Conservation (phyloP, 2,329 filamentous ascomycete species). For the Colletotrichum viniferum region DNA sequence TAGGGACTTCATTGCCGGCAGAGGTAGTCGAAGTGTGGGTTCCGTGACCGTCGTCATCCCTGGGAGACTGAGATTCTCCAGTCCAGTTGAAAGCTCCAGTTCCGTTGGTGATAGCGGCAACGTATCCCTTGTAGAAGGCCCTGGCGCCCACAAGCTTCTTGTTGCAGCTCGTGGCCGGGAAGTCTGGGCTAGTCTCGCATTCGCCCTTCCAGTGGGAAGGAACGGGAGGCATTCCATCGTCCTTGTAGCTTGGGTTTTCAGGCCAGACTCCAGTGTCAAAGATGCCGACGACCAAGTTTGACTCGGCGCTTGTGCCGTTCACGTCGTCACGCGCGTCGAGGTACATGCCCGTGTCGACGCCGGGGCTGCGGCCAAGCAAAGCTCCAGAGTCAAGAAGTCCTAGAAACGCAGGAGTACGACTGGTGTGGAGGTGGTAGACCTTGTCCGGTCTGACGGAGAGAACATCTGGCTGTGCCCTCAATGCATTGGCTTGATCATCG, state of each 20-base stretch:
- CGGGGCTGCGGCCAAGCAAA: neutral
- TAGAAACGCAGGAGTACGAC: constrained; percentile 5
- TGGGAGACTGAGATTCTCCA: neutral
- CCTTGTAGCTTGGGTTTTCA: constrained; percentile 16
- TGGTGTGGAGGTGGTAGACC: constrained; percentile 8
- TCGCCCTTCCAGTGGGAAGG: constrained; percentile 15
- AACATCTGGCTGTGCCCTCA: constrained; percentile 5
- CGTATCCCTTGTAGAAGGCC: constrained; percentile 1
- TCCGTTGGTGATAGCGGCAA: neutral
- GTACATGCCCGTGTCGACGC: neutral
- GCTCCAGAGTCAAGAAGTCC: neutral
- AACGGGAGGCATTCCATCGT: constrained; percentile 3
- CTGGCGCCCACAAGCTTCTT: constrained; percentile 20
- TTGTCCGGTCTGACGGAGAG: neutral
- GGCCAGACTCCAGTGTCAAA: constrained; percentile 19
- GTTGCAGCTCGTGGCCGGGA: constrained; percentile 11
- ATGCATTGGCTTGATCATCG: neutral
- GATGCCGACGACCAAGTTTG: constrained; percentile 12
- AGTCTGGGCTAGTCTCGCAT: constrained; percentile 2
- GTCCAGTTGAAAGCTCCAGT: neutral
- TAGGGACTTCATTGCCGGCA: neutral
- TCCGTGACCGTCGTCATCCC: constrained; percentile 1
- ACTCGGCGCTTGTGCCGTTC: neutral
- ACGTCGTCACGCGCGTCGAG: neutral
- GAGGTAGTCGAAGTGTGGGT: constrained; percentile 5